Conservation (phyloP, 306 rosid species). For the Trichosanthes cucumerina region DNA sequence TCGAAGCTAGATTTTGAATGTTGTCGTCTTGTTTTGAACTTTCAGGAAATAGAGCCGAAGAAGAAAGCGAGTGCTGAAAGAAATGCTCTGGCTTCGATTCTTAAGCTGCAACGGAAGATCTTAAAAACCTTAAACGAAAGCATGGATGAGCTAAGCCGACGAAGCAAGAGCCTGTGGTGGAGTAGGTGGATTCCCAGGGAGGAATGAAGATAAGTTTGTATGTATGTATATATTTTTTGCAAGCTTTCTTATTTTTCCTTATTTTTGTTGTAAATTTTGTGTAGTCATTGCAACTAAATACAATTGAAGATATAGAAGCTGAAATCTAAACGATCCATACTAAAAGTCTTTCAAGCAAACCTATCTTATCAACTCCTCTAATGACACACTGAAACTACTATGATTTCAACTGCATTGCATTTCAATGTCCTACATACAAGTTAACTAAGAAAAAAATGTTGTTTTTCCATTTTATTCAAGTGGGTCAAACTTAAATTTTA, state of each 20-base stretch:
- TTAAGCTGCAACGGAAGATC: conserved; percentile 62
- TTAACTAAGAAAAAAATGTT: too few species aligned
- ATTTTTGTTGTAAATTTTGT: conserved; percentile 34
- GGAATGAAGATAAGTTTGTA: conserved; percentile 40
- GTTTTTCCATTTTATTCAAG: neutral
- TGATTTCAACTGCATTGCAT: neutral
- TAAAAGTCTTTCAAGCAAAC: conserved; percentile 38
- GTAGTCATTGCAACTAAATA: conserved; percentile 28
- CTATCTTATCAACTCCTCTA: conserved; percentile 22
- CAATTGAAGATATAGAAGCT: conserved; percentile 17
- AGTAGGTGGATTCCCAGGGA: conserved; percentile 95
- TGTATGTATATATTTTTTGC: conserved; percentile 21
- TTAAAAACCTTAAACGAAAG: conserved; percentile 73
- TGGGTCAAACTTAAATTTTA: neutral
- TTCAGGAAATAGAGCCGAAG: conserved; percentile 63
- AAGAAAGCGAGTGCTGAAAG: conserved; percentile 52
- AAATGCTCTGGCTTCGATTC: conserved; percentile 76
- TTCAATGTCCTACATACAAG: neutral
- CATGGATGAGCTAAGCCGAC: conserved; percentile 59
- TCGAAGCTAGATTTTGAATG: neutral
- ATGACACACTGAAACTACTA: neutral
- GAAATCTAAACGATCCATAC: conserved; percentile 36
- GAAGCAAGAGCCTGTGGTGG: conserved; percentile 89
- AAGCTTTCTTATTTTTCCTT: neutral
- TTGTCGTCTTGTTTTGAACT: neutral